phyloP scores from a whole-genome alignment of 2,329 filamentous ascomycete genomes.

The Pseudogymnoascus sp. region DNA sequence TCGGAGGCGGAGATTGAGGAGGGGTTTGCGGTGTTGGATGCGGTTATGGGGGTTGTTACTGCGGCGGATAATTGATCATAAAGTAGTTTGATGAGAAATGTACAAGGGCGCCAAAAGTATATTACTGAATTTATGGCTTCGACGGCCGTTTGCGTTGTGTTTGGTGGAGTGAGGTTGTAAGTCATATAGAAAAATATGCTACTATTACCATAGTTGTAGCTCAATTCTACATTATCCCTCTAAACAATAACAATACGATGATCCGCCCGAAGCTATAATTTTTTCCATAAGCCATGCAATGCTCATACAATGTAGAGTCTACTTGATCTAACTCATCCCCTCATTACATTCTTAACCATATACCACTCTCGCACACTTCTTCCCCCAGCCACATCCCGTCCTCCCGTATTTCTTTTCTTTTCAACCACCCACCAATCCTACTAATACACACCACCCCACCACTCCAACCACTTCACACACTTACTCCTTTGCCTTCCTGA shows the following conservation, averaged over 20 bases:
- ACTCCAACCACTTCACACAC: background rate
- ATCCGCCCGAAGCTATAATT: background rate
- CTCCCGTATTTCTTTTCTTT: background rate
- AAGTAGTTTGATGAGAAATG: background rate
- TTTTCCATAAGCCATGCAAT: background rate
- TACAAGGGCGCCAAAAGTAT: background rate
- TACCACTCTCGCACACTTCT: background rate
- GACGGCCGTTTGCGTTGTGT: background rate
- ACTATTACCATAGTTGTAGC: background rate
- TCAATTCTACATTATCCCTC: background rate
- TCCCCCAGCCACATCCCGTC: background rate
- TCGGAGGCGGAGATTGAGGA: constrained; percentile 70
- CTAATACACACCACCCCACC: background rate
- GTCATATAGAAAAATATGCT: background rate
- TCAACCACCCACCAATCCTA: background rate
- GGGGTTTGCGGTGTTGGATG: constrained; percentile 66
- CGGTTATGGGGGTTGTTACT: constrained; percentile 40
- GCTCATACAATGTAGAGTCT: background rate
- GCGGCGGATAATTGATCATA: background rate
- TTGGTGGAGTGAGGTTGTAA: background rate
- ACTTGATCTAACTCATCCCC: background rate
- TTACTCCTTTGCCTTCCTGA: constrained; percentile 1
- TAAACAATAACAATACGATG: background rate
- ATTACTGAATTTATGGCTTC: background rate
- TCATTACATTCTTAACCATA: background rate